Percentiles rank a stretch among this genome's conserved stretches.
Conservation (phyloP, 2,329 filamentous ascomycete species). For the Akanthomyces lecanii region DNA sequence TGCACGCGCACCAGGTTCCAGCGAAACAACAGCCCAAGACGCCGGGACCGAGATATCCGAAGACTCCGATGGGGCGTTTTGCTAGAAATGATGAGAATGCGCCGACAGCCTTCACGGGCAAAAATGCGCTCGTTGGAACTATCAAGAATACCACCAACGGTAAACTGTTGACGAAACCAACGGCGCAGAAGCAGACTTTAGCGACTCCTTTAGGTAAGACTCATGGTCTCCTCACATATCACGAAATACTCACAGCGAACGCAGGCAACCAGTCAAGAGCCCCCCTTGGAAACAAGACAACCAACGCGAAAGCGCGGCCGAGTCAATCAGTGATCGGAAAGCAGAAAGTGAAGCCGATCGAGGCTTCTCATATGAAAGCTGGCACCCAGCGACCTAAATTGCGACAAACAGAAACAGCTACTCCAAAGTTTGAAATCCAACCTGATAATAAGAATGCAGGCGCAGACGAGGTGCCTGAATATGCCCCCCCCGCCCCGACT, state of each 20-base stretch:
- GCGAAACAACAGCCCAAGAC: slow-evolving; percentile 80
- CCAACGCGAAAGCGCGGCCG: slow-evolving; percentile 77
- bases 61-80: slow-evolving; percentile 71
- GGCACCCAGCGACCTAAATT: slow-evolving; percentile 56
- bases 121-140: slow-evolving; percentile 47
- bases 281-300: slow-evolving; percentile 89
- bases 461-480: slow-evolving; percentile 76
- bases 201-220: slow-evolving; percentile 74
- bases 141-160: slow-evolving; percentile 35
- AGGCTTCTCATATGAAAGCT: slow-evolving; percentile 58
- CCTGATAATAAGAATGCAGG: slow-evolving; percentile 44
- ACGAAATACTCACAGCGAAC: not conserved
- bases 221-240: not conserved
- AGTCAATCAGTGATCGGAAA: slow-evolving; percentile 64
- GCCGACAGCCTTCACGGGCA: slow-evolving; percentile 34
- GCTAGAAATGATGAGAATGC: slow-evolving; percentile 83
- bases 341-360: slow-evolving; percentile 52
- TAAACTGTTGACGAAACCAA: slow-evolving; percentile 47
- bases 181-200: slow-evolving; percentile 51
- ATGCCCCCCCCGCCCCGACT: slow-evolving; percentile 71
- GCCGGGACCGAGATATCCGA: slow-evolving; percentile 68
- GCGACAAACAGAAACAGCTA: slow-evolving; percentile 44
- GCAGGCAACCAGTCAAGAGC: slow-evolving; percentile 59
- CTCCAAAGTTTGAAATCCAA: slow-evolving; percentile 60
- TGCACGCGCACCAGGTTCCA: slow-evolving; percentile 68